Percentiles rank a stretch among this genome's conserved stretches.
These are phyloP conservation scores for Fusarium neocosmosporiellum DNA, from an alignment of 2,329 filamentous ascomycete species.

Conservation along the genomic window DNA sequence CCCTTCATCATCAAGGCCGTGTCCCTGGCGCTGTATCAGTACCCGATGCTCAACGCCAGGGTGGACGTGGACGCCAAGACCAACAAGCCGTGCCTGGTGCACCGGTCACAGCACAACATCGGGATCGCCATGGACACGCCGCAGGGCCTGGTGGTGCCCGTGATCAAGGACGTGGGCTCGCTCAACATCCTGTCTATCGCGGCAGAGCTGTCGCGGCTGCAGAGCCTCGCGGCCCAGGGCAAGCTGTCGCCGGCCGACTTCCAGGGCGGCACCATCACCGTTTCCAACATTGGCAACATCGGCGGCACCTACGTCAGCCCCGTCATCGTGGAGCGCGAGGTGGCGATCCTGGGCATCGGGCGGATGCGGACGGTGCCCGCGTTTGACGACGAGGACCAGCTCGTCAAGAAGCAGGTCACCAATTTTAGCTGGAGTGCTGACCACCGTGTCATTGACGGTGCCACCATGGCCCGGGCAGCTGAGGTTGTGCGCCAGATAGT, in stretches of 20 bases:
- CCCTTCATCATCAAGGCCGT: conserved; percentile 97
- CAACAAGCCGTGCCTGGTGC: conserved; percentile 78
- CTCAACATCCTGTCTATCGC: conserved; percentile 84
- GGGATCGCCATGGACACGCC: conserved; percentile 97
- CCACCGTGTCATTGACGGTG: conserved; percentile 93
- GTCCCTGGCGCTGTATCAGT: conserved; percentile 83
- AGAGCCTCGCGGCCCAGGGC: conserved; percentile 77
- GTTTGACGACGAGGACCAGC: conserved; percentile 69
- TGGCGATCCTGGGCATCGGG: conserved; percentile 91
- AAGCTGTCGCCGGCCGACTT: conserved; percentile 82
- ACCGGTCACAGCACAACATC: conserved; percentile 91
- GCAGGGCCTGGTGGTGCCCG: conserved; percentile 87
- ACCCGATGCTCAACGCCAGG: conserved; percentile 88
- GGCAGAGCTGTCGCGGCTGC: conserved; percentile 78
- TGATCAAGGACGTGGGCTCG: conserved; percentile 84
- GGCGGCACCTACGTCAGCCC: conserved; percentile 93
- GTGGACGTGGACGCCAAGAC: conserved; percentile 71
- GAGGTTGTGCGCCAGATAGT: conserved; percentile 82
- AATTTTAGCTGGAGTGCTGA: conserved; percentile 98
- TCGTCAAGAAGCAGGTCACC: conserved; percentile 82
- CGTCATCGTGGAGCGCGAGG: conserved; percentile 89
- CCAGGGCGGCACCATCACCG: conserved; percentile 88
- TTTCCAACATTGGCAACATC: conserved; percentile 96
- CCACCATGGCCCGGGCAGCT: conserved; percentile 91
- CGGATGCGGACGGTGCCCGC: conserved; percentile 83